phyloP scores from a whole-genome alignment of 495 filamentous ascomycete genomes.

The Xylaria palmicola region DNA sequence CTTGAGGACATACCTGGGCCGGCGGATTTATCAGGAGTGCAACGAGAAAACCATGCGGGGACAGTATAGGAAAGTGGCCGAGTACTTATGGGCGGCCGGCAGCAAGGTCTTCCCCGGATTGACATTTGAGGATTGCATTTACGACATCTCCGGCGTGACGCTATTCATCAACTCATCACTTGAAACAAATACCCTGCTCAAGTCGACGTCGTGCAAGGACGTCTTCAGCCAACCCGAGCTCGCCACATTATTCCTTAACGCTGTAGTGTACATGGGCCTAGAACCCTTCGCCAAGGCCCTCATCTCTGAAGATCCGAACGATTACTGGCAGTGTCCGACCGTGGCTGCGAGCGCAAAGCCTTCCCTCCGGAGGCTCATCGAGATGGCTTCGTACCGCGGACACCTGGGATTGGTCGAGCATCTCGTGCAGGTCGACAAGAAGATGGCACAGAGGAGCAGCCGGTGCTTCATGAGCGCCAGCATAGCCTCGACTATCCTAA shows the following conservation, averaged over 20 bases:
- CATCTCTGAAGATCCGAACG: conserved; percentile 13
- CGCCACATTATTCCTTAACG: conserved; percentile 17
- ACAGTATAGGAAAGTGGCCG: conserved; percentile 17
- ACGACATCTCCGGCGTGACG: conserved; percentile 10
- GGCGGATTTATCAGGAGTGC: conserved; percentile 13
- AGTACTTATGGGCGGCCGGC: conserved; percentile 11
- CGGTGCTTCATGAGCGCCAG: conserved; percentile 12
- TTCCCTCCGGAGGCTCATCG: conserved; percentile 12
- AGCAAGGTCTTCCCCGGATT: conserved; percentile 14
- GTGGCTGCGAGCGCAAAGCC: conserved; percentile 16
- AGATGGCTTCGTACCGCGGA: conserved; percentile 15
- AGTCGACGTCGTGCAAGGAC: conserved; percentile 13
- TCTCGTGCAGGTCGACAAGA: conserved; percentile 12
- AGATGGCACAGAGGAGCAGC: conserved; percentile 2
- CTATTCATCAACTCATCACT: conserved; percentile 17
- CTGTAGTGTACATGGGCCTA: conserved; percentile 14
- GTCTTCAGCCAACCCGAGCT: conserved; percentile 13
- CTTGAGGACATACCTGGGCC: conserved; percentile 8
- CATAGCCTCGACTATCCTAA: conserved; percentile 8
- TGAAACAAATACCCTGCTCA: conserved; percentile 9
- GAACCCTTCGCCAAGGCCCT: conserved; percentile 19
- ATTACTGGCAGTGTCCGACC: conserved; percentile 18
- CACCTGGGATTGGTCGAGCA: conserved; percentile 13
- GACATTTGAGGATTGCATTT: conserved; percentile 9
- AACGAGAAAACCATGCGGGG: conserved; percentile 13